Percentiles rank a stretch among this genome's conserved stretches.
These are phyloP conservation scores for Sequoia sempervirens DNA, from an alignment of 75 land plant species.

Conservation along the genomic window DNA sequence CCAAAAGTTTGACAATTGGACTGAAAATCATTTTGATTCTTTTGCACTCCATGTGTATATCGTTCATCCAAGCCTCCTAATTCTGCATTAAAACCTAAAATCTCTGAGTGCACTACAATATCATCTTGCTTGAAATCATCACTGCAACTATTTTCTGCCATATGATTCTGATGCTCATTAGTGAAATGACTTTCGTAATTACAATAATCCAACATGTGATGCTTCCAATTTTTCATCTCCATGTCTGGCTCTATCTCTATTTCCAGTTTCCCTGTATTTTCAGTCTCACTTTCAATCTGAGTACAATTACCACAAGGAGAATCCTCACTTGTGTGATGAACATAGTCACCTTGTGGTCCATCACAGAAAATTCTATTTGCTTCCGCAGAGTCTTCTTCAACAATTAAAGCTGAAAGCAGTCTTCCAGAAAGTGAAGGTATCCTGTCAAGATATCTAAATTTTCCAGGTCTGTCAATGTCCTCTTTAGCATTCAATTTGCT, in stretches of 20 bases:
- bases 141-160: constrained; percentile 5
- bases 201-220: constrained; percentile 9
- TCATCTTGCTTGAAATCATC: constrained; percentile 17
- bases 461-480: constrained; percentile 22
- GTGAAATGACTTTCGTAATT: constrained; percentile 32
- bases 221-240: constrained; percentile 22
- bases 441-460: constrained; percentile 20
- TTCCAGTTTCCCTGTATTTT: constrained; percentile 21
- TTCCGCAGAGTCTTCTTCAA: constrained; percentile 50
- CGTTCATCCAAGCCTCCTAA: background rate
- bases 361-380: background rate
- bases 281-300: constrained; percentile 38
- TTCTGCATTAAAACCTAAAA: background rate
- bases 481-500: constrained; percentile 10
- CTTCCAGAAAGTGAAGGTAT: constrained; percentile 67
- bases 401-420: constrained; percentile 71
- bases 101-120: constrained; percentile 2
- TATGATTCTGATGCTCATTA: constrained; percentile 33
- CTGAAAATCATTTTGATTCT: background rate
- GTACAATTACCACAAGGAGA: constrained; percentile 19
- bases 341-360: constrained; percentile 20
- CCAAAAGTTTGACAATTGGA: constrained; percentile 9
- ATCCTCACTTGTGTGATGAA: constrained; percentile 27
- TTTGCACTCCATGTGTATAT: background rate
- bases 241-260: constrained; percentile 39